Evolutionary conservation across 768 basidiomycete genomes (phyloP).

Genomic region (Psilocybe cubensis): DNA sequence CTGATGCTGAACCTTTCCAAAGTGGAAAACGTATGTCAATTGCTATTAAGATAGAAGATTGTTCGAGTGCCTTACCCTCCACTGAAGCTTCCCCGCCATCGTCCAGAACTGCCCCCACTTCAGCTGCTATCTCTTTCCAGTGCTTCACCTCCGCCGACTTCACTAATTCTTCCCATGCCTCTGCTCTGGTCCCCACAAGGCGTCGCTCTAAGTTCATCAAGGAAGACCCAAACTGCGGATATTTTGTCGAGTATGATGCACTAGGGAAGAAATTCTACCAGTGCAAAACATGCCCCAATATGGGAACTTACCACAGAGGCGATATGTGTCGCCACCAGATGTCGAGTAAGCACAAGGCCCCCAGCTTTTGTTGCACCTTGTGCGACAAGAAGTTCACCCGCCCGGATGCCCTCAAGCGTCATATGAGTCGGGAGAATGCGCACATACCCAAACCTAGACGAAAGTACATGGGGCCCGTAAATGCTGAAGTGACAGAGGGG

Average conservation of each 20-base stretch:
- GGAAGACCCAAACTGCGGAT: not conserved
- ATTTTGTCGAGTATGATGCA: not conserved
- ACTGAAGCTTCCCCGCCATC: no score
- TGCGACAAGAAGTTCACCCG: not conserved
- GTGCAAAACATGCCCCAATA: not conserved
- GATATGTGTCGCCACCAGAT: not conserved
- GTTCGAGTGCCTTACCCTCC: no score
- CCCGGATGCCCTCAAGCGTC: not conserved
- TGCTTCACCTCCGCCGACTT: not conserved
- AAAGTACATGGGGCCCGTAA: no score
- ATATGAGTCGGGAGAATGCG: not conserved
- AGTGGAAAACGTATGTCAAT: no score
- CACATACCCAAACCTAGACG: not conserved
- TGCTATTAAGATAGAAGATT: no score
- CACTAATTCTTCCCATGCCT: no score
- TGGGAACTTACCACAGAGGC: not conserved
- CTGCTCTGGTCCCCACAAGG: no score
- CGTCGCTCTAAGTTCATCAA: not conserved
- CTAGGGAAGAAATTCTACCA: not conserved
- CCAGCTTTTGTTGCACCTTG: not conserved
- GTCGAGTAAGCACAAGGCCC: not conserved
- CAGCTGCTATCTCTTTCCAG: not conserved
- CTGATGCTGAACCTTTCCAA: no score
- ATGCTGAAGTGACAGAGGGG: no score
- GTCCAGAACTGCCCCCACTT: not conserved